Base-by-base conservation (phyloP, 805 yeast species). In the Nakazawaea ambrosiae region DNA sequence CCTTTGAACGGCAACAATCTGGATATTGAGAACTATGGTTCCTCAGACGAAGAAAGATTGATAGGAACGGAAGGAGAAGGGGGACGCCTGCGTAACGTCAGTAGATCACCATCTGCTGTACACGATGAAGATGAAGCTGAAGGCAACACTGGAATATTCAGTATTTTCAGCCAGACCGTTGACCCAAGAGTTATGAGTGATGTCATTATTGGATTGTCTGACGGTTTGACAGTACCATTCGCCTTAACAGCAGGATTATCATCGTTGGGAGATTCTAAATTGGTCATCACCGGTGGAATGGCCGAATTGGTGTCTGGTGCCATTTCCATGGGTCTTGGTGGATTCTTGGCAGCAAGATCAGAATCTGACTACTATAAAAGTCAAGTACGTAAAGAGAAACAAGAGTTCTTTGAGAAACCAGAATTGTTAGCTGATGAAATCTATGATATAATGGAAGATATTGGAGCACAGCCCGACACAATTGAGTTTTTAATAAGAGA, bases 271-370 rank as follows among this genome's bases (percentile, higher is more conserved):
- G 84, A 86, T 57, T 67, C 96, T 14, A 82, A 75, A 57, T 72
- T 90, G 45, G 98, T 90, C 36, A 88, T 90, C 44, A 88, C 97
- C 20, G 98, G 97, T 69, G 98, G 97, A 18, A 75, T 90, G 73
- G 97, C 97, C 8, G 98, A 90, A 65, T 75, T 90, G 48, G 94
- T 90, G 3, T 84, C 96, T 5, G 98, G 98, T 34, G 95, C 97
- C 31, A 89, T 90, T 37, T 83, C 95, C 20, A 90, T 90, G 98
- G 97, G 98, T 7, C 74, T 90, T 39, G 98, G 98, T 41, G 98
- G 98, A 22, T 90, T 75, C 58, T 68, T 90, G 40, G 98, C 97
- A 22, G 98, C 98, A 30, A 82, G 81, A 57, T 78, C 89, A 11
- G 98, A 90, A 63, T 63, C 70, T 18, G 90, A 83, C 54, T 83